Conservation (phyloP, 1,284 basidiomycete genomes). For the Ceratobasidium sp. region DNA sequence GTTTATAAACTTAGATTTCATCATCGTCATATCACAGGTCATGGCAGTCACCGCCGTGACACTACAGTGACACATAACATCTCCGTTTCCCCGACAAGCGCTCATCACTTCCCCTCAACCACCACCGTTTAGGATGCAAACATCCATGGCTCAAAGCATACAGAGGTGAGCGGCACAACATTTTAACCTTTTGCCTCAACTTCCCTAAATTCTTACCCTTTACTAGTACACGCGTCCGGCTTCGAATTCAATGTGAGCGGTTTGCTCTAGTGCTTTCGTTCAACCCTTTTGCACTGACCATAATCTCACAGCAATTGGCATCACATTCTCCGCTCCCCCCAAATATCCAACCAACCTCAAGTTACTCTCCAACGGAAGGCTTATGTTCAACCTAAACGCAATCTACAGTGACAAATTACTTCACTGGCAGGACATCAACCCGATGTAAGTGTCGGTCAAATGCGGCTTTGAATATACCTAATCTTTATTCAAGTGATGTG, state of each 20-base stretch:
- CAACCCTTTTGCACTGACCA: not conserved
- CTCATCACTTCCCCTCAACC: no score
- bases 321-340: not conserved
- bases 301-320: not conserved
- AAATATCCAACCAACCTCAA: not conserved
- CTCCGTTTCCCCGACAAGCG: no score
- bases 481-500: not conserved
- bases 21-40: no score
- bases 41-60: no score
- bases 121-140: no score
- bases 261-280: no score
- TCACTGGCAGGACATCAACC: conserved; percentile 7
- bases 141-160: no score
- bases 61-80: no score
- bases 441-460: not conserved
- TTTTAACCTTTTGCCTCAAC: no score
- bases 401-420: not conserved
- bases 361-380: not conserved
- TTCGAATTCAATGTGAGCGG: not conserved
- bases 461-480: not conserved
- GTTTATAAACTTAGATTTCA: no score
- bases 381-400: not conserved
- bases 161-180: no score
- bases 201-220: not conserved
- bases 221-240: not conserved